Evolutionary conservation across 768 basidiomycete genomes (phyloP).

Genomic region (Amanita muscaria): DNA sequence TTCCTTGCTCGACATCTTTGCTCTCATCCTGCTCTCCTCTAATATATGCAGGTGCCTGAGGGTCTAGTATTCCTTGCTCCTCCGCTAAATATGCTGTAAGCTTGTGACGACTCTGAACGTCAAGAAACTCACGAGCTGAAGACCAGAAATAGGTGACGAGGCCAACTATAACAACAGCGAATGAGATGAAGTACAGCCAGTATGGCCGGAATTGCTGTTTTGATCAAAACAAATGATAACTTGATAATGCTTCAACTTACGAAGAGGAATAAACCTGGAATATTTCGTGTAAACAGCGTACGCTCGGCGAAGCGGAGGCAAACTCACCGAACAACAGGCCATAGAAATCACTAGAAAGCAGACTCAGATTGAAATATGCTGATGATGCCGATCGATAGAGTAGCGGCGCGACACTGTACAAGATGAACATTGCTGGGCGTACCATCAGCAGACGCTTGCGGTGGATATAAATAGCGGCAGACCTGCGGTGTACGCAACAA

Average conservation of each 20-base stretch:
- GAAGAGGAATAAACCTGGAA: constrained; percentile 41
- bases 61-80: constrained; percentile 59
- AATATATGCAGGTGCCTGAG: constrained; percentile 53
- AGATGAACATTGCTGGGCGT: constrained; percentile 64
- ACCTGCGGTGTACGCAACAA: constrained; percentile 33
- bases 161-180: constrained; percentile 58
- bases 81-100: constrained; percentile 38
- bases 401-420: constrained; percentile 82
- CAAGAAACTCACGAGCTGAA: constrained; percentile 57
- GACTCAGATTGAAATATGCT: constrained; percentile 75
- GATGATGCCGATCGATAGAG: constrained; percentile 82
- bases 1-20: no score
- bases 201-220: constrained; percentile 71
- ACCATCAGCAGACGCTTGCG: constrained; percentile 9
- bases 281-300: not conserved
- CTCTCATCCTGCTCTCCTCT: constrained; percentile 7
- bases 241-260: constrained; percentile 21
- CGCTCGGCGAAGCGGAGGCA: constrained; percentile 4
- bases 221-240: constrained; percentile 5
- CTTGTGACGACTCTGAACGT: not conserved
- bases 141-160: constrained; percentile 84
- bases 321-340: constrained; percentile 65
- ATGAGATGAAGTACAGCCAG: constrained; percentile 86
- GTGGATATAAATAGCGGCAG: constrained; percentile 9
- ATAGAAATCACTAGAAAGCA: constrained; percentile 85